Conservation (phyloP, 2,329 filamentous ascomycete species). For the Epichloe scottii region DNA sequence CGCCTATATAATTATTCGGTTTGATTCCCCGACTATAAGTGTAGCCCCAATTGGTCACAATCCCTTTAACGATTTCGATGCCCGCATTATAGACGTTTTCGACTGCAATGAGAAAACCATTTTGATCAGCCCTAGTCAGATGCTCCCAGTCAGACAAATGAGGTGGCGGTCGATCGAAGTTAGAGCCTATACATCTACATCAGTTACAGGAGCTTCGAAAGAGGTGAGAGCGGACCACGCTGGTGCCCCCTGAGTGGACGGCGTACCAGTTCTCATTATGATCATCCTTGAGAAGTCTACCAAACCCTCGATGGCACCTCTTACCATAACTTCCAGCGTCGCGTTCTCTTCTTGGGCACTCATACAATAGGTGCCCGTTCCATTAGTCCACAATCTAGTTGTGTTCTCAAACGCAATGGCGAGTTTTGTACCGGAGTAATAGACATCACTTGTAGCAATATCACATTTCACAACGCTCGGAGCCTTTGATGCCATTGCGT, state of each 20-base stretch:
- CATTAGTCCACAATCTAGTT: constrained; percentile 52
- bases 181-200: constrained; percentile 31
- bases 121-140: constrained; percentile 46
- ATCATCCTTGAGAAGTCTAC: constrained; percentile 57
- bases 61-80: constrained; percentile 50
- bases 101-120: constrained; percentile 50
- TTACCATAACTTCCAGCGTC: constrained; percentile 50
- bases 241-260: background rate
- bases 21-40: constrained; percentile 45
- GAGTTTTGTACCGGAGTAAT: constrained; percentile 51
- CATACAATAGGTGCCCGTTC: constrained; percentile 54
- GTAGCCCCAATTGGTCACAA: constrained; percentile 46
- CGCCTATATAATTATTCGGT: constrained; percentile 54
- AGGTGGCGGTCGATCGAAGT: constrained; percentile 59
- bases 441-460: constrained; percentile 58
- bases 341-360: constrained; percentile 65
- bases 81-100: constrained; percentile 56
- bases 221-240: background rate
- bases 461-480: constrained; percentile 54
- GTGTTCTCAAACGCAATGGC: constrained; percentile 53
- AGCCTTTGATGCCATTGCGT: constrained; percentile 27
- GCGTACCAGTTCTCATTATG: constrained; percentile 47
- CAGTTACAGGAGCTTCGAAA: background rate
- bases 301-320: constrained; percentile 40
- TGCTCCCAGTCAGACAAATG: constrained; percentile 44